Evolutionary conservation across 1,139 yeast genomes (phyloP), one percentile per base, ranked within the genome.

Genomic region (Kodamaea ohmeri): DNA sequence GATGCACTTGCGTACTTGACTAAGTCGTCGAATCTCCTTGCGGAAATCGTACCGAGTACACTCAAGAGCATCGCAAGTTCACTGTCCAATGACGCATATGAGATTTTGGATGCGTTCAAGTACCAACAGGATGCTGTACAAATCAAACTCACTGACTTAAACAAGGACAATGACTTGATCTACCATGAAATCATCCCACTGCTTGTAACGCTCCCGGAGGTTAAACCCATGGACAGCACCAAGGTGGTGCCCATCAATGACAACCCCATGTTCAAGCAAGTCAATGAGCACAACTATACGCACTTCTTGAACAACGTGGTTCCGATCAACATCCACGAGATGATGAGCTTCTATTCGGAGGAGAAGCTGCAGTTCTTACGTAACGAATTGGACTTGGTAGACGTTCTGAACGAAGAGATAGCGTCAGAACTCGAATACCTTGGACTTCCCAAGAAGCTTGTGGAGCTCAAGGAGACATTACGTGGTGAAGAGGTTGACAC

Each of bases 101-200:
- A 67, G 33, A 48, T 70, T 26, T 55, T 69, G 39, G 76, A 72
- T 40, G 64, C 66, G 38, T 61, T 60, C 47, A 72, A 73, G 43
- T 66, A 60, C 40, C 78, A 72, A 40, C 60, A 63, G 33, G 77
- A 72, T 44, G 64, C 73, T 0, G 60, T 74, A 37, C 60, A 61
- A 19, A 67, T 70, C 29, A 75, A 76, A 35, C 54, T 78, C 32
- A 57, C 58, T 3, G 71, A 73, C 7, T 56, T 85, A 45, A 79
- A 73, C 25, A 87, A 85, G 50, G 97, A 92, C 53, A 92, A 92
- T 53, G 97, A 92, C 55, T 82, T 80, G 52, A 87, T 92, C 32
- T 92, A 86, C 52, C 95, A 92, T 57, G 90, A 83, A 19, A 56
- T 72, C 2, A 67, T 90, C 11, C 95, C 95, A 1, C 71, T 78